Base-by-base conservation (phyloP, 768 basidiomycete genomes). In the Chlorophyllum brunneum region DNA sequence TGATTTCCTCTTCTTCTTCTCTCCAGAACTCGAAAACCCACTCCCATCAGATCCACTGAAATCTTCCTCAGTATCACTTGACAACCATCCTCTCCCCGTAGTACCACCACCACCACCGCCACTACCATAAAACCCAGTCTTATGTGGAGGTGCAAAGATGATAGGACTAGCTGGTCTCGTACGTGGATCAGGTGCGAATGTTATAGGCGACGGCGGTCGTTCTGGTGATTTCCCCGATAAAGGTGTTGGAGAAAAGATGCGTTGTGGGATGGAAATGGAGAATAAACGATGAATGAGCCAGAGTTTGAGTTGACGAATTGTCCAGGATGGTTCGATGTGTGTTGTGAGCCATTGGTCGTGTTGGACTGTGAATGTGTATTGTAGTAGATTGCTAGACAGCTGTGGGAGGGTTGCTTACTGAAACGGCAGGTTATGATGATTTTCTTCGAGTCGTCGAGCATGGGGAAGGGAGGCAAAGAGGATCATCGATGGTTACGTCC, bases 301-400 rank as follows among this genome's bases (percentile, higher is more conserved):
- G 27, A 75, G 72, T 58, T 89, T 90, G 27, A 85, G 70, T 26
- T 85, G 76, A 13, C 73, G 74, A 34, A 88, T 72, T 58, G 81
- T 81, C 78, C 80, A 85, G 26, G 67, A 58, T 2, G 79, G 71
- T 54, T 83, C 78, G 61, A 86, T 62, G 61, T 85, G 83, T 10
- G 86, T 86, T n/a, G 82, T 69, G 40, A 88, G 69, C 86, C 87
- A 90, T 67, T 87, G 86, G 65, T 90, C 88, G 58, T 82, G 78
- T 0, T 83, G 79, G 20, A 89, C 86, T 55, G 3, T 31, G 42
- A 55, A 29, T 41, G 40, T 44, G 27, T 48, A 52, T 34, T n/a
- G n/a, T n/a, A n/a, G n/a, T n/a, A n/a, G n/a, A n/a, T 34, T 43
- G 18, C 55, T 51, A 29, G 20, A 30, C 15, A 9, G 27, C 27